These are phyloP conservation scores for Termitomyces sp. DNA, from an alignment of 768 basidiomycete genomes.

Conservation along the genomic window DNA sequence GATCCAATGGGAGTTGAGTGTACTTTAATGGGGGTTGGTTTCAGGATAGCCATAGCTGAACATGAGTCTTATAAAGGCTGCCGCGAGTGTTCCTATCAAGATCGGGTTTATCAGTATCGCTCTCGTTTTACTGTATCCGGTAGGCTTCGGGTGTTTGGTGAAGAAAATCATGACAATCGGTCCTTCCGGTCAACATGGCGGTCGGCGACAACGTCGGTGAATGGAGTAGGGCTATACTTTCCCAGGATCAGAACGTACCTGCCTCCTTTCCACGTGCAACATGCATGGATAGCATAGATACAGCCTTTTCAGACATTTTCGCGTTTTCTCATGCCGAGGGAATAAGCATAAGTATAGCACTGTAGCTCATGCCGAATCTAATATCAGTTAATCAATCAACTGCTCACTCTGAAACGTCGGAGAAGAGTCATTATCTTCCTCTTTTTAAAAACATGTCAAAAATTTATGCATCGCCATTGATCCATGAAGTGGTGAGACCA, in stretches of 20 bases:
- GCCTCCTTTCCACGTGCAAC: not conserved
- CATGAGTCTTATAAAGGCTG: not conserved
- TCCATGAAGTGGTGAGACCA: not conserved
- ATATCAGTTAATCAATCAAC: not conserved
- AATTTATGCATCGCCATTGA: not conserved
- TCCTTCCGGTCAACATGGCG: not conserved
- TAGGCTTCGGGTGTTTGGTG: not conserved
- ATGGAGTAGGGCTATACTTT: not conserved
- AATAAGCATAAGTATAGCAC: not conserved
- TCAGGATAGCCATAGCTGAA: not conserved
- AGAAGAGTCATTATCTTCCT: not conserved
- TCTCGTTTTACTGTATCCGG: not conserved
- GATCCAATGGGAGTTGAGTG: not conserved
- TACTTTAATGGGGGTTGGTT: not conserved
- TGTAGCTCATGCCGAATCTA: not conserved
- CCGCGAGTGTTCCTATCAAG: not conserved
- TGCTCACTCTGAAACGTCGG: not conserved
- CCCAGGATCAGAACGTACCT: not conserved
- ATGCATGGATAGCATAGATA: not conserved
- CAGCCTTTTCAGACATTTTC: not conserved
- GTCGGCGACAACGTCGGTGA: not conserved
- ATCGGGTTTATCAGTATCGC: constrained; percentile 1
- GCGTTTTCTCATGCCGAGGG: not conserved
- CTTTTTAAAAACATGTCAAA: not conserved
- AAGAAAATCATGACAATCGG: not conserved